phyloP scores from a whole-genome alignment of 2,329 filamentous ascomycete species.

The Aulographum hederae region DNA sequence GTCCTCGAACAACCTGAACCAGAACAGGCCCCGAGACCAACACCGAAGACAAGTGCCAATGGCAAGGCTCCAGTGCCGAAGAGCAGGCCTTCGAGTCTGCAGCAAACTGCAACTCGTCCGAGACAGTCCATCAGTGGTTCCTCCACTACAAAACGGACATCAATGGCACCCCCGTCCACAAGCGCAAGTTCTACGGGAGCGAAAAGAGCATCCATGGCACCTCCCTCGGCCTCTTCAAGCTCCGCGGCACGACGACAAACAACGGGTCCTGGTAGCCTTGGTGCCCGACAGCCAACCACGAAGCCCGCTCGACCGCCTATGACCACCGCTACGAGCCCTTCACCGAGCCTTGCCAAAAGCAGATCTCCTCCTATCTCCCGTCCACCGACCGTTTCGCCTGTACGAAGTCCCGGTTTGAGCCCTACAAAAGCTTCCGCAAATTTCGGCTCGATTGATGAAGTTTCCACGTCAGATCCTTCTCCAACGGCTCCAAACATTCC shows the following conservation, averaged over 20 bases:
- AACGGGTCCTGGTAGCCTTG: slow-evolving; percentile 14
- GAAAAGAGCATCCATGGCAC: background rate
- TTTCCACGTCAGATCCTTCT: no score
- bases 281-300: no score
- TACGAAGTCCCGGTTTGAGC: background rate
- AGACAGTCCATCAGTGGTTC: slow-evolving; percentile 3
- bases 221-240: background rate
- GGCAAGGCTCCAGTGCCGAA: slow-evolving; percentile 3
- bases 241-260: slow-evolving; percentile 6
- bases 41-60: slow-evolving; percentile 4
- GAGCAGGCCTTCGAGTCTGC: slow-evolving; percentile 6
- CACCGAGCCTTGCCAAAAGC: no score
- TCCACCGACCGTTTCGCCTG: background rate
- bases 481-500: slow-evolving; percentile 5
- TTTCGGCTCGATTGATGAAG: slow-evolving; percentile 6
- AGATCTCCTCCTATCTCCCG: no score
- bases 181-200: background rate
- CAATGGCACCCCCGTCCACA: slow-evolving; percentile 1
- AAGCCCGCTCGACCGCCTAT: slow-evolving; percentile 10
- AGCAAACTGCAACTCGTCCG: slow-evolving; percentile 4
- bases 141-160: slow-evolving; percentile 1
- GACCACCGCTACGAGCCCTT: background rate
- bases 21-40: slow-evolving; percentile 12
- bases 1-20: slow-evolving; percentile 25
- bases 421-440: background rate